Percentiles rank a stretch among this genome's conserved stretches.
These are phyloP conservation scores for Dinochytrium kinnereticum DNA, from an alignment of 371 early-diverging fungal genomes.

Conservation along the genomic window DNA sequence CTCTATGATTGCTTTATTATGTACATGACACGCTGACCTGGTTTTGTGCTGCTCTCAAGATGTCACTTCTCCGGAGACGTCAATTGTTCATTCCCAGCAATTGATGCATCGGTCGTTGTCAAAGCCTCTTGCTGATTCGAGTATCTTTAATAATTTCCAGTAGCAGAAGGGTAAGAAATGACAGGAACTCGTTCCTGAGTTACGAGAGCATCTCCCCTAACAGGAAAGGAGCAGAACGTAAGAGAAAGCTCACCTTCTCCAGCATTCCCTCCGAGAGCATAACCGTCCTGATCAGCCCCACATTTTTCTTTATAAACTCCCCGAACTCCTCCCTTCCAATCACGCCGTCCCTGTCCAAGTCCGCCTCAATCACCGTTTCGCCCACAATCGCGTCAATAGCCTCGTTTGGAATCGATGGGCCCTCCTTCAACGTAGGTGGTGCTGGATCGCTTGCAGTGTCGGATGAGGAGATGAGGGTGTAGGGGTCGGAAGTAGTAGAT, in stretches of 20 bases:
- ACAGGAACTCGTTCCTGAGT: no score
- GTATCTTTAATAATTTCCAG: neutral
- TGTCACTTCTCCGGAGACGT: no score
- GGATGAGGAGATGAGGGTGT: neutral
- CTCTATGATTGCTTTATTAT: no score
- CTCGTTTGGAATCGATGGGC: neutral
- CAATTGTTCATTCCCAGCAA: constrained; percentile 6
- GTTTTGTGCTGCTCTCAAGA: no score
- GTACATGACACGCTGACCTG: no score
- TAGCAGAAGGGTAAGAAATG: neutral
- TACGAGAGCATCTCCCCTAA: no score
- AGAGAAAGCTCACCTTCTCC: neutral
- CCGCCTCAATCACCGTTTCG: neutral
- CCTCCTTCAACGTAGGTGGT: neutral
- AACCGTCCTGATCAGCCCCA: neutral
- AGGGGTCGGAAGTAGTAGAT: no score
- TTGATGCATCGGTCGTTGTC: neutral
- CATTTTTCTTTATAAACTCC: neutral
- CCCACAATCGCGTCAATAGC: neutral
- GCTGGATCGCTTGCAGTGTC: neutral
- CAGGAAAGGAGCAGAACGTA: no score
- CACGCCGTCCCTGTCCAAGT: neutral
- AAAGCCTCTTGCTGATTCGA: constrained; percentile 10
- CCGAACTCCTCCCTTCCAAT: neutral
- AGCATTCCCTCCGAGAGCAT: neutral